Evolutionary conservation across 805 yeast species (phyloP).

Genomic region (Starmera amethionina): DNA sequence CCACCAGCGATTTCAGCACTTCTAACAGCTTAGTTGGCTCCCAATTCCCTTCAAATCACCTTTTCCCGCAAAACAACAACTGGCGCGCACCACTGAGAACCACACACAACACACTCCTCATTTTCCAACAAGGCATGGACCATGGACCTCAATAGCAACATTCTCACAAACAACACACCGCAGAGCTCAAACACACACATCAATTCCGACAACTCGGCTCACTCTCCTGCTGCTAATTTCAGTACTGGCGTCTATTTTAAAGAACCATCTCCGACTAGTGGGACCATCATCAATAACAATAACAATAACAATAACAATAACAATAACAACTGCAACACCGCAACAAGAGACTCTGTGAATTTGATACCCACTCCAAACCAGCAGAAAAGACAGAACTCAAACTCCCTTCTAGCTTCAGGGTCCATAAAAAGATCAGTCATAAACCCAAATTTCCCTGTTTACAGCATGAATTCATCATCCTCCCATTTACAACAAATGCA

Average conservation of each 20-base stretch:
- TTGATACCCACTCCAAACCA: slow-evolving; percentile 3
- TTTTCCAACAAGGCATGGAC: too few relatives aligned
- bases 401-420: slow-evolving; percentile 1
- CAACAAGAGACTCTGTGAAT: slow-evolving; percentile 2
- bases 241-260: background rate
- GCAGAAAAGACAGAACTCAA: slow-evolving; percentile 4
- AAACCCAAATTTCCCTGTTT: background rate
- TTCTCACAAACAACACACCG: too few relatives aligned
- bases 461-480: background rate
- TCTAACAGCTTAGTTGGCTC: too few relatives aligned
- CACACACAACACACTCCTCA: too few relatives aligned
- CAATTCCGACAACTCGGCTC: background rate
- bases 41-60: background rate
- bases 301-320: slow-evolving; percentile 3
- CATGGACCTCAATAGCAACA: background rate
- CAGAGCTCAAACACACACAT: background rate
- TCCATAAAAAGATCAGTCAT: slow-evolving; percentile 1
- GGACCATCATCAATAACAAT: slow-evolving; percentile 1
- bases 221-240: too few relatives aligned
- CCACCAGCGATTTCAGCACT: too few relatives aligned
- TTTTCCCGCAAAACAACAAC: background rate
- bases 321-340: slow-evolving; percentile 1
- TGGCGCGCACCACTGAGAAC: too few relatives aligned
- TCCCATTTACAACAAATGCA: background rate
- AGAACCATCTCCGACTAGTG: slow-evolving; percentile 1